Evolutionary conservation across 1,284 basidiomycete species (phyloP), one percentile per base, ranked within the genome.

Genomic region (Apiotrichum veenhuisii): DNA sequence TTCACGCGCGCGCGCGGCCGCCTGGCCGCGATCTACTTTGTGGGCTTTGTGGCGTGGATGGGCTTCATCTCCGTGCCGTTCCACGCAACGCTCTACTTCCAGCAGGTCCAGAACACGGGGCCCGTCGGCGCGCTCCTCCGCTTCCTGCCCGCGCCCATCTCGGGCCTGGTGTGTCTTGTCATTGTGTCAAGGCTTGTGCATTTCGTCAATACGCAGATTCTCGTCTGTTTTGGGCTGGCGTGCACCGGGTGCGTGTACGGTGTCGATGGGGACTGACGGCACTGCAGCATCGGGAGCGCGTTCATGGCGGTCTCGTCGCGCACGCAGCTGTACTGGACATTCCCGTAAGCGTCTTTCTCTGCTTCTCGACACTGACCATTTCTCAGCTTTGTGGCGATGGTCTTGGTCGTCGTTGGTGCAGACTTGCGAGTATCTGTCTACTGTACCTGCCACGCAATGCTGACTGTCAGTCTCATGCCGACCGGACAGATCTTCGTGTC

Each of bases 401-500:
- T 85, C 44, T 64, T 88, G 49, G 76, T 82, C 25, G 87, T 88
- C 23, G 80, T 87, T 45, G 88, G 88, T 36, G 86, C 83, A 0
- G 87, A 90, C 67, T 87, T 89, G n/a, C n/a, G n/a, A n/a, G n/a
- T n/a, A n/a, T n/a, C n/a, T n/a, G n/a, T n/a, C n/a, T n/a, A n/a
- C n/a, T n/a, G n/a, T n/a, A n/a, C n/a, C n/a, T n/a, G n/a, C n/a
- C n/a, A n/a, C n/a, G n/a, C n/a, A n/a, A n/a, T n/a, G n/a, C n/a
- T n/a, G n/a, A n/a, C n/a, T n/a, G n/a, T n/a, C n/a, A n/a, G n/a
- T 63, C 66, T 88, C 8, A 88, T 85, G 66, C 78, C 87, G 0
- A 77, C 82, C 1, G 88, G 87, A 3, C 85, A 83, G 3, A 75
- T 90, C 22, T 89, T 87, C 67, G 82, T 88, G 52, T 84, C 87